Evolutionary conservation across 2,329 filamentous ascomycete genomes (phyloP).

Genomic region (Xylaria hypoxylon): DNA sequence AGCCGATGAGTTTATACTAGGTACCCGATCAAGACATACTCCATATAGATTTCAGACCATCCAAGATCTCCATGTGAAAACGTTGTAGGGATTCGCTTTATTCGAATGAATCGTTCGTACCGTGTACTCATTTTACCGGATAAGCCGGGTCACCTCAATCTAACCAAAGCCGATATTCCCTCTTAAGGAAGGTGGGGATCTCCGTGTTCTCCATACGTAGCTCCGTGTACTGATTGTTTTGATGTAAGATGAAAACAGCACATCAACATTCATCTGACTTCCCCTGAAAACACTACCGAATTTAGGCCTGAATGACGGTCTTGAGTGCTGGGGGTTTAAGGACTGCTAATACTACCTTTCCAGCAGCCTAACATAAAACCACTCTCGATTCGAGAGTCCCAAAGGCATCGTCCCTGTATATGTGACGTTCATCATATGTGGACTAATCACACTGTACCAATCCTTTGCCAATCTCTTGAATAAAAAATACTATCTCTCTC

Average conservation of each 20-base stretch:
- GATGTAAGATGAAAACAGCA: too few relatives aligned
- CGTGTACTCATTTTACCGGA: neutral
- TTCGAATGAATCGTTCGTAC: too few relatives aligned
- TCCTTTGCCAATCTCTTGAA: too few relatives aligned
- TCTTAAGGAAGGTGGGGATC: constrained; percentile 34
- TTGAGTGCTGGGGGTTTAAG: too few relatives aligned
- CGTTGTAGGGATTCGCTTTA: constrained; percentile 24
- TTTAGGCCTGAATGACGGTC: neutral
- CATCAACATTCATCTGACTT: neutral
- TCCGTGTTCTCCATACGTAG: neutral
- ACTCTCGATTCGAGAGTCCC: too few relatives aligned
- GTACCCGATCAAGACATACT: neutral
- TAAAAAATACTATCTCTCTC: too few relatives aligned
- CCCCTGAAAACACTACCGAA: neutral
- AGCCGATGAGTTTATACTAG: neutral
- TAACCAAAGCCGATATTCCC: constrained; percentile 30
- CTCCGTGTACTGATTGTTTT: too few relatives aligned
- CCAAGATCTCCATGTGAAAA: neutral
- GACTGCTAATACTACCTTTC: too few relatives aligned
- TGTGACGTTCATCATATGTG: too few relatives aligned
- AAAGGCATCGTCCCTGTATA: too few relatives aligned
- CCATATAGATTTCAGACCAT: neutral
- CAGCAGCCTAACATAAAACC: too few relatives aligned
- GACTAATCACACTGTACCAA: too few relatives aligned
- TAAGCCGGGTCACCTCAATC: neutral